Evolutionary conservation across 2,329 filamentous ascomycete species (phyloP), one percentile per base, ranked within the genome.

Genomic region (Fusarium nelsonii): DNA sequence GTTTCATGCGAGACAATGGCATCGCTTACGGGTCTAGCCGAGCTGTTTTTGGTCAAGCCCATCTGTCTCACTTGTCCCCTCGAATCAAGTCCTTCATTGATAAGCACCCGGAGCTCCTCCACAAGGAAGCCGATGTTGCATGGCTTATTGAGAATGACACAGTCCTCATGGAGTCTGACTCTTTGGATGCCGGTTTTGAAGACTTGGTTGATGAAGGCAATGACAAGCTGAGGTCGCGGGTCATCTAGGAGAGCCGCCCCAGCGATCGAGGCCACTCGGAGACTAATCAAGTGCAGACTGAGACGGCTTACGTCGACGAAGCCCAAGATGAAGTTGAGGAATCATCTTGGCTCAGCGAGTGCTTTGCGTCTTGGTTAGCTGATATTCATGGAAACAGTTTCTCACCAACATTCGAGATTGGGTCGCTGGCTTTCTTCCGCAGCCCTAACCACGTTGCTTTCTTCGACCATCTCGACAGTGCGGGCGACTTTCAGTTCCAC

Each of bases 1-100:
- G 89, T 46, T 94, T 90, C 82, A 95, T 97, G 92, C 85, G 89
- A 67, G 92, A 97, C 74, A 88, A 92, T 77, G 90, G 93, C 76
- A 91, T 95, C 76, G 92, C 89, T 12, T 96, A 96, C 75, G 93
- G 86, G 14, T 88, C 87, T 75, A 88, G 84, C 62, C 83, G 84
- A 74, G 81, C 82, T 26, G 80, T 83, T 41, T 75, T 85, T 30
- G 81, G 84, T 56, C 80, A 83, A 53, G 79, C 79, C 8, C 78
- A 80, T 32, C 77, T 82, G 49, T 78, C 79, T 12, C 78, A 77
- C 5, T 77, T 87, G 16, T 86, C 84, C 77, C 78, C 80, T 16
- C 79, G 78, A 8, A 83, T 84, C 26, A 79, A 77, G 53, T 73
- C 77, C 0, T 87, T 87, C 67, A 80, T 85, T 59, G 79, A 81